Percentiles rank a stretch among this genome's conserved stretches.
Evolutionary conservation across 805 yeast genomes (phyloP).

Genomic region (Schwanniomyces yamadae): DNA sequence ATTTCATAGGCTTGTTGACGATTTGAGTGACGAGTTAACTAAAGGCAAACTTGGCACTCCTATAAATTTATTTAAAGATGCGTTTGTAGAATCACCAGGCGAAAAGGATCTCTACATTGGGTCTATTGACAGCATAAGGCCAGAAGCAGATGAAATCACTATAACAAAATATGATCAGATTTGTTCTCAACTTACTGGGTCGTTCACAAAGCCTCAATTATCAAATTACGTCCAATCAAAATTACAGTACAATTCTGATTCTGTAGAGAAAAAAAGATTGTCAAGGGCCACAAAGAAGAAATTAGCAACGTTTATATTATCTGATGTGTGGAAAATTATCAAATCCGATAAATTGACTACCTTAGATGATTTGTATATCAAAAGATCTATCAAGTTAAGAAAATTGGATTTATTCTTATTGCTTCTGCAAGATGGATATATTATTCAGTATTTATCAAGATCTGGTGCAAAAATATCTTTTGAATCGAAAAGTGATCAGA

Average conservation of each 20-base stretch:
- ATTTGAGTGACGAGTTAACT: constrained; percentile 6
- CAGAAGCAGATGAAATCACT: constrained; percentile 8
- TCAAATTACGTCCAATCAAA: constrained; percentile 8
- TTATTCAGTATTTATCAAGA: constrained; percentile 39
- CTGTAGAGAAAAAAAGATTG: constrained; percentile 2
- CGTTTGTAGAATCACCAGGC: background rate
- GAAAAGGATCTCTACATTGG: constrained; percentile 2
- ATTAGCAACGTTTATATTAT: constrained; percentile 27
- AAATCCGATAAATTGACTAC: constrained; percentile 19
- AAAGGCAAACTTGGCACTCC: background rate
- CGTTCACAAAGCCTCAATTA: constrained; percentile 17
- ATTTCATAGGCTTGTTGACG: constrained; percentile 13
- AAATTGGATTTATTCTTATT: constrained; percentile 42
- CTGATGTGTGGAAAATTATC: constrained; percentile 33
- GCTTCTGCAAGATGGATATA: constrained; percentile 35
- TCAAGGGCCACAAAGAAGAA: constrained; percentile 12
- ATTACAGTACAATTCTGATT: background rate
- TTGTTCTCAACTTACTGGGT: constrained; percentile 4
- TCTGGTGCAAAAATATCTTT: constrained; percentile 41
- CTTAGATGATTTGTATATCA: constrained; percentile 31
- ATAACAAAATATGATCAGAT: constrained; percentile 9
- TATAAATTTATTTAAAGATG: constrained; percentile 4
- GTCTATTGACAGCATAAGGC: constrained; percentile 12
- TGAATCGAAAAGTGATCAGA: constrained; percentile 20
- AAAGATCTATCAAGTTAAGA: constrained; percentile 30